These are phyloP conservation scores for Aethionema arabicum DNA, from an alignment of 345 rosid species.

Conservation along the genomic window DNA sequence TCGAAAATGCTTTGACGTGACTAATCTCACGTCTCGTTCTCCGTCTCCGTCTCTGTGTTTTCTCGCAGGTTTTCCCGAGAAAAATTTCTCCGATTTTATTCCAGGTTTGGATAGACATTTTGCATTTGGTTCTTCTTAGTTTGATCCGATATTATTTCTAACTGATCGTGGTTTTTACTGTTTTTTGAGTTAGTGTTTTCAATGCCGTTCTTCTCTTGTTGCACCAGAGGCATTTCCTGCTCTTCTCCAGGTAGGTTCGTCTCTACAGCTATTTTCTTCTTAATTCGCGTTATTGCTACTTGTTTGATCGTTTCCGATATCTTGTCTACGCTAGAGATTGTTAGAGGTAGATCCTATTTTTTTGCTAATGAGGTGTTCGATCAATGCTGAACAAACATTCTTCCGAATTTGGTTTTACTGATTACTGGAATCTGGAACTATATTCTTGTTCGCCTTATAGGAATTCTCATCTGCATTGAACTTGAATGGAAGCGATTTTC, in stretches of 20 bases:
- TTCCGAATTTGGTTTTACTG: constrained; percentile 3
- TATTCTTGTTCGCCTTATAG: too few species aligned
- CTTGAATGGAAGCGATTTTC: neutral
- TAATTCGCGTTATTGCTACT: constrained; percentile 2
- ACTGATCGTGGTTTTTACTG: constrained; percentile 15
- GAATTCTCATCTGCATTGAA: too few species aligned
- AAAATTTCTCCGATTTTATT: constrained; percentile 9
- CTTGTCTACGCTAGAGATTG: neutral
- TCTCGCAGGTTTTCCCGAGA: constrained; percentile 33
- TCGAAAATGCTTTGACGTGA: constrained; percentile 23
- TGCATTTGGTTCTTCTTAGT: neutral
- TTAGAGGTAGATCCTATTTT: constrained; percentile 16
- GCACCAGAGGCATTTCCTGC: constrained; percentile 21
- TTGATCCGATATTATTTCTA: constrained; percentile 11
- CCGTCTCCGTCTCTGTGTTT: constrained; percentile 28
- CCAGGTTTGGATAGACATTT: constrained; percentile 11
- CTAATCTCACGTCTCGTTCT: constrained; percentile 18
- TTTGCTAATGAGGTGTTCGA: neutral
- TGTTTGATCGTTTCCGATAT: neutral
- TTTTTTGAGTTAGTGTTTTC: constrained; percentile 18
- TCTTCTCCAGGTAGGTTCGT: constrained; percentile 44
- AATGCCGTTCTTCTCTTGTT: constrained; percentile 42
- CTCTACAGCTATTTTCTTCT: constrained; percentile 33
- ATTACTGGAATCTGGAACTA: neutral
- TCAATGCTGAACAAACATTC: neutral